phyloP scores from a whole-genome alignment of 345 rosid genomes.

The Rhodamnia rubescens region DNA sequence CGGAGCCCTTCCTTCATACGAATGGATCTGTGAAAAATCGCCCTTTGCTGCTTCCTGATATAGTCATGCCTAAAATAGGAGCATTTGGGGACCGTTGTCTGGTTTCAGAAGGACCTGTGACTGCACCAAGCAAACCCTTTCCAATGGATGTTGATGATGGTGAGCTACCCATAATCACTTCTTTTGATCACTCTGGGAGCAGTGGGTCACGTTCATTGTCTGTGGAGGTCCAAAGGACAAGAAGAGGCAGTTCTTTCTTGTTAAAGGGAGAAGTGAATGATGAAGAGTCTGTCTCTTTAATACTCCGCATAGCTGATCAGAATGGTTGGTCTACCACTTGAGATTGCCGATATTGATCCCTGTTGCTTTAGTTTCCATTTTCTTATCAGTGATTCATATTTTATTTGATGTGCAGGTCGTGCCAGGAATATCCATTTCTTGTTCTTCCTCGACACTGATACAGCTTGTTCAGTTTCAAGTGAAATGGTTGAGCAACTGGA shows the following conservation, averaged over 20 bases:
- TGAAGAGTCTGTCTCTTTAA: conserved; percentile 59
- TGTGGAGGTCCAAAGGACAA: conserved; percentile 51
- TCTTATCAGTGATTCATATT: background rate
- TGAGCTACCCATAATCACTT: conserved; percentile 46
- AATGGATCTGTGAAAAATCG: conserved; percentile 33
- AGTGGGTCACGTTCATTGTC: conserved; percentile 13
- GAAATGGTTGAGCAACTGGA: conserved; percentile 96
- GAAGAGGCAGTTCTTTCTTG: conserved; percentile 48
- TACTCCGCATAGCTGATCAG: conserved; percentile 62
- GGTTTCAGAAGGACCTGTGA: conserved; percentile 68
- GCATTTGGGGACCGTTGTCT: conserved; percentile 65
- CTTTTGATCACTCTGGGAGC: conserved; percentile 21
- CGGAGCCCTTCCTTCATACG: conserved; percentile 62
- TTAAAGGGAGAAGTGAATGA: conserved; percentile 64
- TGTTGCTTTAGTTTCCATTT: background rate
- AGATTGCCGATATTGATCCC: background rate
- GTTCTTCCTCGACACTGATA: conserved; percentile 71
- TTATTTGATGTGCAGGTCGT: conserved; percentile 32
- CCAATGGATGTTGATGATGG: conserved; percentile 51
- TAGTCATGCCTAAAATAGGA: conserved; percentile 52
- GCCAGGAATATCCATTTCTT: conserved; percentile 74
- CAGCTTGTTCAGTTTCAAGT: conserved; percentile 65
- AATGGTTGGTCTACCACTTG: conserved; percentile 31
- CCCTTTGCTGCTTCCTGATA: conserved; percentile 51
- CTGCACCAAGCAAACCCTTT: conserved; percentile 19